Conservation (phyloP, 2,329 filamentous ascomycete species). For the Achaetomium macrosporum region DNA sequence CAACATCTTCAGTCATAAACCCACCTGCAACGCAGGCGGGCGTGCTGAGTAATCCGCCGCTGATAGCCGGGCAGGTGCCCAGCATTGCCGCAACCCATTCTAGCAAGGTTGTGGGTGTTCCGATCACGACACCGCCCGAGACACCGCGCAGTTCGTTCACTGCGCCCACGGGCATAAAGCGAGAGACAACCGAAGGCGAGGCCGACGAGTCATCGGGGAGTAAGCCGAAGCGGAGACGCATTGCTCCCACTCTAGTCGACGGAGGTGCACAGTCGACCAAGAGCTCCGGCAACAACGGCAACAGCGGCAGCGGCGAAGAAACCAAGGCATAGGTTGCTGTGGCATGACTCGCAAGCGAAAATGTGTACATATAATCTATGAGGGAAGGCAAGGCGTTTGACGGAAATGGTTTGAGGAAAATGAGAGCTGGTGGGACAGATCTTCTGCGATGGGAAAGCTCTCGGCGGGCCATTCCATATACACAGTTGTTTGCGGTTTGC, state of each 20-base stretch:
- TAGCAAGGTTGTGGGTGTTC: constrained; percentile 55
- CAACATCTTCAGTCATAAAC: constrained; percentile 72
- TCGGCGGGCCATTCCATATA: neutral
- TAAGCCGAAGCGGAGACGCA: constrained; percentile 61
- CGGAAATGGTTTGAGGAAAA: neutral
- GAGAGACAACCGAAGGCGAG: constrained; percentile 52
- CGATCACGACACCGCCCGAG: constrained; percentile 84
- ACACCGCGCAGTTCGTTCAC: constrained; percentile 64
- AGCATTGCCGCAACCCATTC: constrained; percentile 70
- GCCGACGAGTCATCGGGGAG: constrained; percentile 41
- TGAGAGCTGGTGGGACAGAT: neutral
- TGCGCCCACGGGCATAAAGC: constrained; percentile 50
- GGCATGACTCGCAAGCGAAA: neutral
- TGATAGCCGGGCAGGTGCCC: constrained; percentile 72
- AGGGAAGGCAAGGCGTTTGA: constrained; percentile 7
- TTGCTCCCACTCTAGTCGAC: constrained; percentile 59
- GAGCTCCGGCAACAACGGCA: no score
- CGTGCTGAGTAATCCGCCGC: constrained; percentile 69
- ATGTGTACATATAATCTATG: constrained; percentile 3
- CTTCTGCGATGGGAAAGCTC: neutral
- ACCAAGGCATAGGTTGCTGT: neutral
- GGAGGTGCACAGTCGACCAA: constrained; percentile 10
- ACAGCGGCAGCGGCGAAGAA: neutral
- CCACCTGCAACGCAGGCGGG: constrained; percentile 44
- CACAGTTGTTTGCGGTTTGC: neutral